Conservation (phyloP, 129 eudicot species). For the Tagetes patula region DNA sequence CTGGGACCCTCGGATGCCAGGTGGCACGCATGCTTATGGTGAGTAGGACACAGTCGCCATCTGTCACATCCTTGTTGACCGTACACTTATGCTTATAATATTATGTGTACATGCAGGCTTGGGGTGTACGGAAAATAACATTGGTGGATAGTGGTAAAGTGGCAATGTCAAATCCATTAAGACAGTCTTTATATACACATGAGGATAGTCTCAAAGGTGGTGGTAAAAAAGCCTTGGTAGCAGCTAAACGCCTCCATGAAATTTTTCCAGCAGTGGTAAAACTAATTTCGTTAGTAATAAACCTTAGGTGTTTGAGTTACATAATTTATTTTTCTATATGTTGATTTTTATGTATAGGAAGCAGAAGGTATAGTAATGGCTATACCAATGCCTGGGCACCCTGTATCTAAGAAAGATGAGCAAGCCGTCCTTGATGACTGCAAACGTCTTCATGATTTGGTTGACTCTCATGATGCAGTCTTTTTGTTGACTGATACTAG, state of each 20-base stretch:
- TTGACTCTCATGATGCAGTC: constrained; percentile 80
- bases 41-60: constrained; percentile 34
- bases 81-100: neutral
- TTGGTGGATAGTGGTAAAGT: constrained; percentile 90
- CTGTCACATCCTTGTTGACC: constrained; percentile 8
- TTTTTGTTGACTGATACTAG: constrained; percentile 89
- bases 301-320: neutral
- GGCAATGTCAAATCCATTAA: constrained; percentile 89
- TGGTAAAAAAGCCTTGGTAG: constrained; percentile 71
- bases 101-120: constrained; percentile 53
- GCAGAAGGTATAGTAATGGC: constrained; percentile 87
- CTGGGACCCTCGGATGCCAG: constrained; percentile 98
- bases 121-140: constrained; percentile 93
- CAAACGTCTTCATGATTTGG: constrained; percentile 57
- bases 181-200: constrained; percentile 83
- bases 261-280: constrained; percentile 84
- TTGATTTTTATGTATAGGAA: constrained; percentile 52
- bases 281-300: neutral
- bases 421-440: constrained; percentile 68
- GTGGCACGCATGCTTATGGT: constrained; percentile 99
- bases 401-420: constrained; percentile 69
- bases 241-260: constrained; percentile 60
- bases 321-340: neutral
- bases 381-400: constrained; percentile 99
- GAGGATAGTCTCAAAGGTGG: constrained; percentile 90